These are phyloP conservation scores for Colletotrichum nymphaeae DNA, from an alignment of 2,329 filamentous ascomycete species.

Conservation along the genomic window DNA sequence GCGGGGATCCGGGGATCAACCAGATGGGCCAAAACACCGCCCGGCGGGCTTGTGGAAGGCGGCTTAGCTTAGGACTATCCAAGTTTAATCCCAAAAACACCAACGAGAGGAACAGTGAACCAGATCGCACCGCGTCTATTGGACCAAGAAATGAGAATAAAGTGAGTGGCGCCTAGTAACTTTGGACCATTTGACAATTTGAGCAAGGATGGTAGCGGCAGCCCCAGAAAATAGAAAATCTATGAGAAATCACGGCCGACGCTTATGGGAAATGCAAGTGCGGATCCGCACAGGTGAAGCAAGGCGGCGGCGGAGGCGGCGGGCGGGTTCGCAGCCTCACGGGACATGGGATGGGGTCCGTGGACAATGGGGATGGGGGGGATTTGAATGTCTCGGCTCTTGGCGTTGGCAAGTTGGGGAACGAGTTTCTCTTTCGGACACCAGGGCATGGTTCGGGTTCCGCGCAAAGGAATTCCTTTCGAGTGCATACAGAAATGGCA, in stretches of 20 bases:
- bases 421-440: not conserved
- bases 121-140: not conserved
- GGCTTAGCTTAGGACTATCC: not conserved
- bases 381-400: not conserved
- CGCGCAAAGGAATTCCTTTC: not conserved
- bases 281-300: slow-evolving; percentile 5
- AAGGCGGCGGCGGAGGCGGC: not conserved
- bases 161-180: not conserved
- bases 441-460: not conserved
- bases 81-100: not conserved
- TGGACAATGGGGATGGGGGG: too few species aligned
- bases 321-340: too few species aligned
- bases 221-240: not conserved
- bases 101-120: not conserved
- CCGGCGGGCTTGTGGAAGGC: not conserved
- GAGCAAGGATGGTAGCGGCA: not conserved
- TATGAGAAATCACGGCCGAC: not conserved
- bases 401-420: not conserved
- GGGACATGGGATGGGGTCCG: too few species aligned
- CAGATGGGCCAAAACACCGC: not conserved
- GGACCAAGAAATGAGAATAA: not conserved
- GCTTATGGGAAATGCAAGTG: not conserved
- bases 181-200: not conserved
- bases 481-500: not conserved
- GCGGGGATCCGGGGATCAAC: not conserved